Evolutionary conservation across 2,329 filamentous ascomycete genomes (phyloP), one percentile per base, ranked within the genome.

Genomic region (Epichloe bromicola): DNA sequence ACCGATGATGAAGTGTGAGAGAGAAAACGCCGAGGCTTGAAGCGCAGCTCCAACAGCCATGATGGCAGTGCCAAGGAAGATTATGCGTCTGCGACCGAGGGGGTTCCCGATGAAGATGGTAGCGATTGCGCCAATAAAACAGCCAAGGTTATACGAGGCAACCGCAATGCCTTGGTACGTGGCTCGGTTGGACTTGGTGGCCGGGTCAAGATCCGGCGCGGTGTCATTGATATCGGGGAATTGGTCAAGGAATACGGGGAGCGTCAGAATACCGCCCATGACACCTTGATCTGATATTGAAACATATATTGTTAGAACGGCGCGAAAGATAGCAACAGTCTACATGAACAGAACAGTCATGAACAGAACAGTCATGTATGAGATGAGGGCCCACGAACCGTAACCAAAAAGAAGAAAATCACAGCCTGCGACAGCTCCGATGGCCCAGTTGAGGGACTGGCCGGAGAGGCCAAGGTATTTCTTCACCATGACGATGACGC

Each of bases 231-330:
- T 70, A 4, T 75, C 76, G 39, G 79, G 66, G 65, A 84, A 83
- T 59, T 75, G 79, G 1, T 60, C 53, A 17, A 82, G 70, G 61
- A 83, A 83, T 57, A 78, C 67, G 30, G 70, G 67, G 10, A 90
- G 75, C 3, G 84, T 87, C 51, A 91, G 70, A 56, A 91, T 80
- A 51, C 82, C 82, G 44, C 83, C 85, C 74, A 86, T 88, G 10
- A 88, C 83, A 61, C 85, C 82, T 66, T 86, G 83, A 64, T 88
- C 85, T 82, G 75, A 12, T 20, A 17, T 12, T 15, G 17, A 30
- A 26, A n/a, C 19, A 38, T n/a, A 15, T 4, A 30, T 40, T 19
- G 40, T 52, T 41, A 41, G 46, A 19, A 45, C n/a, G 17, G 38
- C 14, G 5, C 3, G 2, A 23, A 36, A n/a, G 17, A 17, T 30